phyloP scores from a whole-genome alignment of 495 filamentous ascomycete genomes.

The Aspergillus bridgeri region DNA sequence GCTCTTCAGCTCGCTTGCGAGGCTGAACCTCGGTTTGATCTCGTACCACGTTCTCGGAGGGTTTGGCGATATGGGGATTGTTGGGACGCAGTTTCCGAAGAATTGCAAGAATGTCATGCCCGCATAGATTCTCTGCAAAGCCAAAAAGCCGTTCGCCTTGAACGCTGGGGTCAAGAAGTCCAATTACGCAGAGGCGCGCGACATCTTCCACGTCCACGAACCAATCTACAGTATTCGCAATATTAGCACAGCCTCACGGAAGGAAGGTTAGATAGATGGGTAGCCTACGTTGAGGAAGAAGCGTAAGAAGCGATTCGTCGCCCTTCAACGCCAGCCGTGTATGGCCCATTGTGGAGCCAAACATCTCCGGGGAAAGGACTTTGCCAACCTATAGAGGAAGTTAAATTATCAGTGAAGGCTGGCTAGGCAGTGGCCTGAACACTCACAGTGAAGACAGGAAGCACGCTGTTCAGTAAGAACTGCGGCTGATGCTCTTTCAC shows the following conservation, averaged over 20 bases:
- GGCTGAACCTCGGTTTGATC: background rate
- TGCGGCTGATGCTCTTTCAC: conserved; percentile 43
- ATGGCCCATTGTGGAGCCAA: conserved; percentile 21
- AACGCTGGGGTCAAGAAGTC: conserved; percentile 37
- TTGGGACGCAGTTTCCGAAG: conserved; percentile 19
- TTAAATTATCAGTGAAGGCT: background rate
- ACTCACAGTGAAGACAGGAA: conserved; percentile 44
- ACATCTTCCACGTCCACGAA: conserved; percentile 49
- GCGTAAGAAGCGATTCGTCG: conserved; percentile 9
- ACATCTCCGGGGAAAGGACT: conserved; percentile 25
- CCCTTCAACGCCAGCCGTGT: conserved; percentile 25
- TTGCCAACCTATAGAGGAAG: conserved; percentile 21
- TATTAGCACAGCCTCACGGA: background rate
- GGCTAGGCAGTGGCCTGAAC: too few relatives aligned
- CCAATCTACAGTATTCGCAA: conserved; percentile 26
- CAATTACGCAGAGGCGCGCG: conserved; percentile 46
- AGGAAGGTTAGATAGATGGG: background rate
- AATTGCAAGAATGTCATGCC: conserved; percentile 17
- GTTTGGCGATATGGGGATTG: conserved; percentile 8
- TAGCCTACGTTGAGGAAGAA: conserved; percentile 23
- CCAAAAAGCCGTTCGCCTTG: conserved; percentile 44
- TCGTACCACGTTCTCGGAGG: background rate
- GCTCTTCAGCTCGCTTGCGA: background rate
- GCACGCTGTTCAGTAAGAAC: conserved; percentile 50
- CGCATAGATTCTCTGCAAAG: conserved; percentile 15